Conservation (phyloP, 2,329 filamentous ascomycete species). For the Pezicula carpinea region DNA sequence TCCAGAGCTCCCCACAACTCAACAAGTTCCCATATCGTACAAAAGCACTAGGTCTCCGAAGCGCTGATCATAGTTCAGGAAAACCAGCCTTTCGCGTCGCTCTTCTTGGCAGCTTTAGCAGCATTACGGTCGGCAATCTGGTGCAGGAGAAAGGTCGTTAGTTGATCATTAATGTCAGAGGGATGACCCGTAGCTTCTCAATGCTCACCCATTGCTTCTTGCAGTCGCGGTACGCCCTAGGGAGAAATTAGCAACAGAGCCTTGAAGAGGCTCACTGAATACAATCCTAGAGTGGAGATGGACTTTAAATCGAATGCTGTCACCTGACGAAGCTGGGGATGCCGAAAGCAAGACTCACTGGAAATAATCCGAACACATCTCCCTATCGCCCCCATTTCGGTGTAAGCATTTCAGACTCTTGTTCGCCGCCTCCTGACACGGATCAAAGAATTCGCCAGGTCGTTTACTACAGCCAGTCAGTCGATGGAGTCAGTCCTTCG, state of each 20-base stretch:
- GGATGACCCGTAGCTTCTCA: not conserved
- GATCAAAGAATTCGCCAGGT: slow-evolving; percentile 87
- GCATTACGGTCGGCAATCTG: not conserved
- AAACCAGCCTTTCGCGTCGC: slow-evolving; percentile 30
- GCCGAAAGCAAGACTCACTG: slow-evolving; percentile 61
- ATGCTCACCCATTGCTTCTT: slow-evolving; percentile 84
- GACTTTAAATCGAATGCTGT: not conserved
- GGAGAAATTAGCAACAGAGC: slow-evolving; percentile 2
- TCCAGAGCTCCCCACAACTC: too few relatives aligned
- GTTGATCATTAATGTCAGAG: not conserved
- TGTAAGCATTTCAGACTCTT: slow-evolving; percentile 83
- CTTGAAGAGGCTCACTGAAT: not conserved
- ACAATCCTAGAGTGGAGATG: not conserved
- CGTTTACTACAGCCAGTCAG: slow-evolving; percentile 59
- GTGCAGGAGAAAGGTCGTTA: not conserved
- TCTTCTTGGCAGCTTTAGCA: slow-evolving; percentile 39
- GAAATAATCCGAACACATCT: slow-evolving; percentile 95
- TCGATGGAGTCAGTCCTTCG: not conserved
- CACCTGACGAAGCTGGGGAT: not conserved
- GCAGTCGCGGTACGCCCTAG: slow-evolving; percentile 86
- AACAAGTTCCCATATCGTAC: too few relatives aligned
- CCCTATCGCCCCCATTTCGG: slow-evolving; percentile 78
- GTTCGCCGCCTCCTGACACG: slow-evolving; percentile 87
- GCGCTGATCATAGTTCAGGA: slow-evolving; percentile 7
- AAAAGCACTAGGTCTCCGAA: too few relatives aligned